Conservation (phyloP, 805 yeast species). For the Candida rishiriensis region DNA sequence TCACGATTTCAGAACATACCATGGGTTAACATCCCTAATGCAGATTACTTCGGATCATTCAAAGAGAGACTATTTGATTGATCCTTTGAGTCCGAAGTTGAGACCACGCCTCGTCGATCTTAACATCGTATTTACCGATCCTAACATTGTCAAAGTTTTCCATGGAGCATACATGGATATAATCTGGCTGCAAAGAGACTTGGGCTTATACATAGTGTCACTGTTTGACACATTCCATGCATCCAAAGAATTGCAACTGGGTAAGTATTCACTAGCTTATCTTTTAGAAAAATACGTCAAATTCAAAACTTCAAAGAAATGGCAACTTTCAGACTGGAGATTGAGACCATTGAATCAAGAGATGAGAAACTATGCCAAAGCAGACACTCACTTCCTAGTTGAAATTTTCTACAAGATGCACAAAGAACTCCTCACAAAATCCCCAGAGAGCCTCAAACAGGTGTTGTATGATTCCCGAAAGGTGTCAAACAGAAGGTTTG, state of each 20-base stretch:
- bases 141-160: slow-evolving; percentile 75
- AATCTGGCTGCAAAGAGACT: slow-evolving; percentile 92
- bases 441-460: slow-evolving; percentile 39
- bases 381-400: slow-evolving; percentile 90
- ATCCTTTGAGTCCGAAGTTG: slow-evolving; percentile 60
- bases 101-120: slow-evolving; percentile 65
- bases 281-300: slow-evolving; percentile 74
- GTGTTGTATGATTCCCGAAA: slow-evolving; percentile 73
- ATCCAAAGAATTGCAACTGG: slow-evolving; percentile 70
- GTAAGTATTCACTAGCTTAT: slow-evolving; percentile 80
- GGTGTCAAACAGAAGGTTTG: slow-evolving; percentile 79
- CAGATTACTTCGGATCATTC: slow-evolving; percentile 69
- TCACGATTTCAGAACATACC: slow-evolving; percentile 86
- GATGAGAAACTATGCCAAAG: slow-evolving; percentile 82
- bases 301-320: slow-evolving; percentile 87
- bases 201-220: slow-evolving; percentile 86
- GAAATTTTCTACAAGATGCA: slow-evolving; percentile 74
- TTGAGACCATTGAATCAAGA: slow-evolving; percentile 73
- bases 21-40: slow-evolving; percentile 89
- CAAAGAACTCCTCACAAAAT: slow-evolving; percentile 47
- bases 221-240: slow-evolving; percentile 94
- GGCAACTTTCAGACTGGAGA: slow-evolving; percentile 97
- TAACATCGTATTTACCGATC: slow-evolving; percentile 77
- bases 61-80: slow-evolving; percentile 71
- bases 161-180: slow-evolving; percentile 98